phyloP scores from a whole-genome alignment of 2,329 filamentous ascomycete genomes.

The Exophiala viscosa region DNA sequence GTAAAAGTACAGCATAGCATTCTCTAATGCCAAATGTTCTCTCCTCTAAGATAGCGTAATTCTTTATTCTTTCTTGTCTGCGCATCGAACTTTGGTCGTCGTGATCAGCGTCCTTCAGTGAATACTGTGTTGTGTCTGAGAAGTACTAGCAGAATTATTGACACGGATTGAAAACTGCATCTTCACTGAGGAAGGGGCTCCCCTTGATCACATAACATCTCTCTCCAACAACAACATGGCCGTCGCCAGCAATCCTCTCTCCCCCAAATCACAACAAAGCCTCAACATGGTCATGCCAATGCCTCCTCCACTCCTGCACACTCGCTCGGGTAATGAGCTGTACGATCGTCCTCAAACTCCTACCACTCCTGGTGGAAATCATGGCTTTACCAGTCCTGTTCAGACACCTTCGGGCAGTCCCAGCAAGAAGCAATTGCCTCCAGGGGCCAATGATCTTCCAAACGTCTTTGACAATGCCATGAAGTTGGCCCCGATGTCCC shows the following conservation, averaged over 20 bases:
- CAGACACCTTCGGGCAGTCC: constrained; percentile 51
- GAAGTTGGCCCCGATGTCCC: constrained; percentile 45
- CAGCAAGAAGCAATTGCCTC: constrained; percentile 47
- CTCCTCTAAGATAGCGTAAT: no score
- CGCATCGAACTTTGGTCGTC: no score
- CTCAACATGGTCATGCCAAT: constrained; percentile 37
- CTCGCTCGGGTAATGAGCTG: constrained; percentile 46
- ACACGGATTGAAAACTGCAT: background rate
- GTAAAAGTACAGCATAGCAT: no score
- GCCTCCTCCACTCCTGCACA: constrained; percentile 47
- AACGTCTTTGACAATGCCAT: constrained; percentile 50
- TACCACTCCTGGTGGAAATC: constrained; percentile 33
- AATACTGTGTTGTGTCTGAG: background rate
- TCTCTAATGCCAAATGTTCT: no score
- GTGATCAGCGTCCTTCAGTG: no score
- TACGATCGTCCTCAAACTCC: constrained; percentile 45
- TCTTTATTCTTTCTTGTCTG: no score
- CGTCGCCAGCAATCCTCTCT: constrained; percentile 23
- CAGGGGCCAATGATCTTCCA: constrained; percentile 47
- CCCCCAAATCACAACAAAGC: constrained; percentile 23
- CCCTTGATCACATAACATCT: constrained; percentile 5
- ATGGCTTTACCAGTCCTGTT: constrained; percentile 47
- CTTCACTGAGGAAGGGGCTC: background rate
- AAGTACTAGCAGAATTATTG: background rate
- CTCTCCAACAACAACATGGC: constrained; percentile 21